Conservation (phyloP, 371 early-diverging fungal species). For the Globomyces sp. region DNA sequence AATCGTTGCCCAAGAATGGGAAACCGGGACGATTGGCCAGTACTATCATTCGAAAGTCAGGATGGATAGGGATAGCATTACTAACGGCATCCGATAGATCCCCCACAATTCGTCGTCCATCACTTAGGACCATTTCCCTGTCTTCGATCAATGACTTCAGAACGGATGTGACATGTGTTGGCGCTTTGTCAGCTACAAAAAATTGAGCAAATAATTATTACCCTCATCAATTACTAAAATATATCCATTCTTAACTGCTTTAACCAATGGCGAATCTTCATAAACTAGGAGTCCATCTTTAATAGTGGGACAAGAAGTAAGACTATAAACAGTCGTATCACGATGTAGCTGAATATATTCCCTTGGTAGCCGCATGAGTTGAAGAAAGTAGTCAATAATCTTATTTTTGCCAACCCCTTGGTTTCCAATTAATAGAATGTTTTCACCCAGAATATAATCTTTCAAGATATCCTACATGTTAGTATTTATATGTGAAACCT, state of each 20-base stretch:
- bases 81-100: background rate
- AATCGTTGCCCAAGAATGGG: slow-evolving; percentile 79
- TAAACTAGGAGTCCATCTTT: slow-evolving; percentile 69
- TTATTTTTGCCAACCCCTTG: slow-evolving; percentile 90
- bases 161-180: slow-evolving; percentile 80
- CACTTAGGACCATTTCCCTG: slow-evolving; percentile 80
- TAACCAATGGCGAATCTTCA: slow-evolving; percentile 78
- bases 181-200: slow-evolving; percentile 73
- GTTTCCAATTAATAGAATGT: slow-evolving; percentile 65
- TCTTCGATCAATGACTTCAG: slow-evolving; percentile 78
- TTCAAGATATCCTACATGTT: slow-evolving; percentile 65
- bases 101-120: slow-evolving; percentile 72
- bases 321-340: slow-evolving; percentile 78
- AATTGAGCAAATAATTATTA: no score
- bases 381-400: slow-evolving; percentile 70
- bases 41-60: slow-evolving; percentile 78
- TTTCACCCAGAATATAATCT: slow-evolving; percentile 71
- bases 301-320: slow-evolving; percentile 76
- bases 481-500: slow-evolving; percentile 61
- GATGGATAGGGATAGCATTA: slow-evolving; percentile 61
- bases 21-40: slow-evolving; percentile 82
- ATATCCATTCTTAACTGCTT: slow-evolving; percentile 66
- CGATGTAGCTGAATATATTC: slow-evolving; percentile 85
- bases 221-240: slow-evolving; percentile 77
- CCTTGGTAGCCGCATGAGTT: slow-evolving; percentile 68